These are phyloP conservation scores for Russula earlei DNA, from an alignment of 768 basidiomycete species.

Conservation along the genomic window DNA sequence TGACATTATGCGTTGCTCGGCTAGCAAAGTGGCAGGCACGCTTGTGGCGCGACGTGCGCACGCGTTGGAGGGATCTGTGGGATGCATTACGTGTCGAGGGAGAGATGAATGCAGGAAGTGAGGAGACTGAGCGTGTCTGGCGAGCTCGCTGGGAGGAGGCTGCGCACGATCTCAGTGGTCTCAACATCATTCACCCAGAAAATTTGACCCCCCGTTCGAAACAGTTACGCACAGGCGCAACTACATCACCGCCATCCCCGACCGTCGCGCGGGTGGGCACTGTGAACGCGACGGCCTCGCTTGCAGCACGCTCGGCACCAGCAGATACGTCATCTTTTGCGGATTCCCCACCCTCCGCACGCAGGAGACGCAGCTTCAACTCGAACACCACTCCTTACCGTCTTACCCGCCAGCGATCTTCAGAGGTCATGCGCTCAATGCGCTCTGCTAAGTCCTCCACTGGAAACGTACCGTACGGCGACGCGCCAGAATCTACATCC, in stretches of 20 bases:
- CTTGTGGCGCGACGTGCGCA: constrained; percentile 52
- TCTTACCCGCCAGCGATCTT: constrained; percentile 27
- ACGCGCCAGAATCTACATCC: constrained; percentile 22
- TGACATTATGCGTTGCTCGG: constrained; percentile 40
- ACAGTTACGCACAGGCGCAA: not conserved
- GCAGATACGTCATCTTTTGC: not conserved
- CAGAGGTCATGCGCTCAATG: constrained; percentile 33
- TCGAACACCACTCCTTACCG: constrained; percentile 8
- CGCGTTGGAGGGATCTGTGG: constrained; percentile 76
- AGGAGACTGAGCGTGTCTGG: constrained; percentile 70
- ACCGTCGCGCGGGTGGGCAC: constrained; percentile 3
- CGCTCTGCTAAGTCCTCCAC: constrained; percentile 27
- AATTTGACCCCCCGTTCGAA: constrained; percentile 23
- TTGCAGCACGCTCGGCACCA: constrained; percentile 17
- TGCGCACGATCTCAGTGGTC: constrained; percentile 35
- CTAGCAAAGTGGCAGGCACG: constrained; percentile 48
- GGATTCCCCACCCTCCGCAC: constrained; percentile 8
- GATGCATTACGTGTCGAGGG: constrained; percentile 39
- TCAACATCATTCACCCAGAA: constrained; percentile 31
- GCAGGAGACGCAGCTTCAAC: constrained; percentile 15
- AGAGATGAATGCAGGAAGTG: constrained; percentile 45
- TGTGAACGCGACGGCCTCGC: constrained; percentile 4
- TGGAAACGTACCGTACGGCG: constrained; percentile 25
- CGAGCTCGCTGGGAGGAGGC: constrained; percentile 58
- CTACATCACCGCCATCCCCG: not conserved